Evolutionary conservation across 169 alveolate species (phyloP).

Genomic region (Toxoplasma gondii): DNA sequence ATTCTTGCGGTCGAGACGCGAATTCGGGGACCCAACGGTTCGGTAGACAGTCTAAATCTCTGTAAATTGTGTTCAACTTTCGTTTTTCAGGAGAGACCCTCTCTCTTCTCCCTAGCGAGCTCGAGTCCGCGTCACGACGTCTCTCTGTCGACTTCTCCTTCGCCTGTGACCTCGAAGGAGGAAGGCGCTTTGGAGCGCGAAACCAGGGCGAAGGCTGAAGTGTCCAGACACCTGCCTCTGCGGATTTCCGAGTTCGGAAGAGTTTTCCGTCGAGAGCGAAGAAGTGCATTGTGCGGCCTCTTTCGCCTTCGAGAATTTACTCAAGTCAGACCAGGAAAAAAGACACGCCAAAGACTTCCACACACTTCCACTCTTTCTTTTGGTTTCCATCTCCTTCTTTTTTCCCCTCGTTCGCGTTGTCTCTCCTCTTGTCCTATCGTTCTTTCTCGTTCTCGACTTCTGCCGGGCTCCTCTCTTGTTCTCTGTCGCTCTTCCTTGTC

Average conservation of each 20-base stretch:
- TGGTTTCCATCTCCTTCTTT: background rate
- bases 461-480: too few relatives aligned
- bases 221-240: conserved; percentile 87
- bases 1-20: too few relatives aligned
- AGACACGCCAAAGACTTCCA: background rate
- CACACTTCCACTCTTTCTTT: background rate
- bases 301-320: conserved; percentile 80
- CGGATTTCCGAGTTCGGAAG: conserved; percentile 99
- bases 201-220: background rate
- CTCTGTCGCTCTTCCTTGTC: too few relatives aligned
- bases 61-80: too few relatives aligned
- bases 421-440: background rate
- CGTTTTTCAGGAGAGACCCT: background rate
- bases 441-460: background rate
- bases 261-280: conserved; percentile 97
- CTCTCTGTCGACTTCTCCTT: background rate
- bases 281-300: conserved; percentile 98
- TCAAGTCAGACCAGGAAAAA: conserved; percentile 27
- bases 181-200: background rate
- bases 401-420: background rate
- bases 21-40: too few relatives aligned
- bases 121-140: background rate
- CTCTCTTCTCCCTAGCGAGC: background rate
- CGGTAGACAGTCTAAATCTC: too few relatives aligned
- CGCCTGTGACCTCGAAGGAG: background rate